A percentile compares a stretch with the other conserved stretches of the same genome.
These are phyloP conservation scores for Flaveria ramosissima DNA, from an alignment of 129 eudicot genomes.

Conservation along the genomic window DNA sequence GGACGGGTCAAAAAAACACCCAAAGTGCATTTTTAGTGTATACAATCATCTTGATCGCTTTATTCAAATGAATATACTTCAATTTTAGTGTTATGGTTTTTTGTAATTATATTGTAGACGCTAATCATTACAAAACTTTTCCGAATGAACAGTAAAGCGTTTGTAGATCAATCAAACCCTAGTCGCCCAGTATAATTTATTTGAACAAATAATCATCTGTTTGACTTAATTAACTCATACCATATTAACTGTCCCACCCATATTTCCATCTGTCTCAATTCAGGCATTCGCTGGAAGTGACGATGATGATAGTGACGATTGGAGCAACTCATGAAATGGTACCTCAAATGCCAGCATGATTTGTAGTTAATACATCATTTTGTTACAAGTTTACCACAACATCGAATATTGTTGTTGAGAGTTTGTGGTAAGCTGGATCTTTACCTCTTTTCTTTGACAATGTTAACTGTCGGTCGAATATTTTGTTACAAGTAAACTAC, in stretches of 20 bases:
- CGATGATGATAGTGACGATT: constrained; percentile 67
- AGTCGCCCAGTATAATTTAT: neutral
- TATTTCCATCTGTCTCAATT: constrained; percentile 8
- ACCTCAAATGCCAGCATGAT: constrained; percentile 8
- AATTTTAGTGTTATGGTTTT: neutral
- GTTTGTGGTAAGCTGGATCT: constrained; percentile 29
- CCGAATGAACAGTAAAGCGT: neutral
- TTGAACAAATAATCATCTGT: neutral
- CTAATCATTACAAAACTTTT: constrained; percentile 1
- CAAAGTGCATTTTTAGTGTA: neutral
- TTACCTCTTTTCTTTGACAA: constrained; percentile 24
- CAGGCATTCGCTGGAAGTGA: constrained; percentile 96
- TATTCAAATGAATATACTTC: neutral
- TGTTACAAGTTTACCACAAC: constrained; percentile 26
- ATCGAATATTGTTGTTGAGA: constrained; percentile 26
- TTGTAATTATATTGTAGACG: neutral
- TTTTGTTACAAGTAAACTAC: constrained; percentile 19
- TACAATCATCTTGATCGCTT: neutral
- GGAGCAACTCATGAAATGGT: constrained; percentile 70
- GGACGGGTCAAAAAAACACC: neutral
- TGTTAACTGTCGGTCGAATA: no score
- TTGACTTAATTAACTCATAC: neutral
- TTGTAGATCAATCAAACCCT: neutral
- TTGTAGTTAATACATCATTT: constrained; percentile 29
- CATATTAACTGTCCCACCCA: neutral